Evolutionary conservation across 2,329 filamentous ascomycete genomes (phyloP), one percentile per base, ranked within the genome.

Genomic region (Colletotrichum cordylinicola): DNA sequence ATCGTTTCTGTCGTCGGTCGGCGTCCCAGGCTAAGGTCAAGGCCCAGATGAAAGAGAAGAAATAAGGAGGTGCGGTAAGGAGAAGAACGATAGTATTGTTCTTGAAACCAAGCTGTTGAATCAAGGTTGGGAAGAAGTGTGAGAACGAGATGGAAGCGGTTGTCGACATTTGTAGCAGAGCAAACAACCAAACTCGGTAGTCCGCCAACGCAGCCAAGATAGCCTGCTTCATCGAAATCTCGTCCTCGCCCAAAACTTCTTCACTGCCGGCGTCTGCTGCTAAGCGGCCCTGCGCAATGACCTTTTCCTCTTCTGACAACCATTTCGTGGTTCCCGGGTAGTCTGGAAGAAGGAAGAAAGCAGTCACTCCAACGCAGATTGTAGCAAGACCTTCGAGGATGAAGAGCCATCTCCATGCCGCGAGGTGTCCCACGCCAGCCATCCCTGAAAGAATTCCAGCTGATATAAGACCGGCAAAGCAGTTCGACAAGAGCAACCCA

Each of bases 351-450:
- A 80, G 56, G 48, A 80, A 78, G 18, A 74, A 66, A 33, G 78
- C 77, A 4, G 76, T 15, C 13, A 77, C 55, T 6, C 91, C 92
- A 52, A 89, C 84, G 35, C 87, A 2, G 8, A 90, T 81, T 8
- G 88, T 90, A 21, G 86, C 79, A n/a, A 89, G 70, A 33, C 90
- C 89, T 81, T 94, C 93, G 6, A 95, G 85, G 72, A 96, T 93
- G 82, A 96, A 96, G 70, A 96, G 95, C 94, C 94, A 96, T 2
- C 90, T 87, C 94, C 94, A 96, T 1, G 93, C 93, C 62, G 84
- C 81, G 12, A 91, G 88, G 33, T 83, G 82, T 6, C 31, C 43
- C 10, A 84, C 79, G 4, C 89, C 89, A 2, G 86, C 80, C 88
- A 93, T 91, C 79, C 91, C 89, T 39, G 90, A 88, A 69, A 84